Evolutionary conservation across 768 basidiomycete genomes (phyloP).

Genomic region (Mycena pura): DNA sequence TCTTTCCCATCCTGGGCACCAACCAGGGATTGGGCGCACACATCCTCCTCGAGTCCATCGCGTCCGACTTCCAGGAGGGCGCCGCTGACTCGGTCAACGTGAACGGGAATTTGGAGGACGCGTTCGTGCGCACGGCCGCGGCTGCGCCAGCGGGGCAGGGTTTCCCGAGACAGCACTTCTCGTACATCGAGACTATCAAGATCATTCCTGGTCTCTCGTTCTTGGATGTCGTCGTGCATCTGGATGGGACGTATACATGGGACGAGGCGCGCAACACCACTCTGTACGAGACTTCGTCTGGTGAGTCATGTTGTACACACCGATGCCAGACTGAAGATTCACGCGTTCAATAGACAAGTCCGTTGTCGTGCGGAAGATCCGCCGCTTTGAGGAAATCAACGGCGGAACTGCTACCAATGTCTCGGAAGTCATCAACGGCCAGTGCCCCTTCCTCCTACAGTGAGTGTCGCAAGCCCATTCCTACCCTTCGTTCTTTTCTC

Average conservation of each 20-base stretch:
- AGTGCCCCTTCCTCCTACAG: slow-evolving; percentile 16
- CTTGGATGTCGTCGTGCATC: slow-evolving; percentile 13
- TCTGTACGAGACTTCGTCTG: slow-evolving; percentile 24
- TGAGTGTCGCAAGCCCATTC: not conserved
- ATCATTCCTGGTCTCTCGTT: slow-evolving; percentile 22
- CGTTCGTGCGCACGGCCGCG: slow-evolving; percentile 13
- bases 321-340: not conserved
- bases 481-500: not conserved
- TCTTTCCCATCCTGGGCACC: slow-evolving; percentile 25
- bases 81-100: slow-evolving; percentile 10
- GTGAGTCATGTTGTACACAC: not conserved
- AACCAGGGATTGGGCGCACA: slow-evolving; percentile 5
- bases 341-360: not conserved
- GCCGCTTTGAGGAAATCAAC: slow-evolving; percentile 13
- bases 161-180: slow-evolving; percentile 17
- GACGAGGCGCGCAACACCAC: slow-evolving; percentile 7
- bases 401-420: slow-evolving; percentile 17
- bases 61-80: slow-evolving; percentile 12
- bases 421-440: slow-evolving; percentile 22
- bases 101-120: slow-evolving; percentile 19
- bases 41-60: slow-evolving; percentile 16
- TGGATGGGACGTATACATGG: slow-evolving; percentile 21
- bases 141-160: slow-evolving; percentile 11
- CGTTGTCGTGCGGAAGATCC: slow-evolving; percentile 19
- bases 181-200: slow-evolving; percentile 20